Base-by-base conservation (phyloP, 345 rosid genomes). In the Kernera saxatilis region DNA sequence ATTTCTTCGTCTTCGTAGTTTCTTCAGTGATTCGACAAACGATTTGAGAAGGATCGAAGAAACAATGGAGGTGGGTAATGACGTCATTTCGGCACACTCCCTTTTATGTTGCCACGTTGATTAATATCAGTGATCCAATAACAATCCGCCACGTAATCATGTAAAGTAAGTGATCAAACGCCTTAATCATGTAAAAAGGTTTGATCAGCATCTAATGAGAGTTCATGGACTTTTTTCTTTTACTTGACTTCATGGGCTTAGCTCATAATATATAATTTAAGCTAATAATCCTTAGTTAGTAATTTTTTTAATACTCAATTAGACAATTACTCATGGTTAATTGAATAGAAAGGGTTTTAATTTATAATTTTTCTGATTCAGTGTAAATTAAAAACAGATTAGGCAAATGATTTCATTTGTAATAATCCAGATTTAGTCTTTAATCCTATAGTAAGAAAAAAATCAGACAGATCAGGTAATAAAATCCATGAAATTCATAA, bases 31-130 rank as follows among this genome's bases (percentile, higher is more conserved):
- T 43, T 14, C 19, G 36, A n/a, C 69, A 6, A 73, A 55, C 26
- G 43, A 6, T 4, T 50, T 48, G 23, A 30, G 9, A 29, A 15
- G 43, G 13, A 26, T 17, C 1, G 57, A 30, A 46, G 6, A 49
- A 49, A 57, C 15, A 17, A 40, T 2, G 26, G 21, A 29, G 40
- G 32, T 4, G 36, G 77, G 17, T 3, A 46, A 4, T n/a, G 15
- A 14, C 43, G 77, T 73, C 12, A 43, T 65, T 65, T 27, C 4
- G 19, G 22, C 23, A 15, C 23, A 2, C 0, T 13, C 3, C 19
- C 12, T 8, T 29, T 8, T 45, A 18, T 14, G 22, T 65, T 36
- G 51, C 72, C 59, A 37, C 77, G 72, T 73, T 9, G n/a, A 27
- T 3, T 8, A 43, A 18, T 9, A 22, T 18, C 12, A 49, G 4